These are phyloP conservation scores for Pogostemon cablin DNA, from an alignment of 257 asterid species.

Conservation along the genomic window DNA sequence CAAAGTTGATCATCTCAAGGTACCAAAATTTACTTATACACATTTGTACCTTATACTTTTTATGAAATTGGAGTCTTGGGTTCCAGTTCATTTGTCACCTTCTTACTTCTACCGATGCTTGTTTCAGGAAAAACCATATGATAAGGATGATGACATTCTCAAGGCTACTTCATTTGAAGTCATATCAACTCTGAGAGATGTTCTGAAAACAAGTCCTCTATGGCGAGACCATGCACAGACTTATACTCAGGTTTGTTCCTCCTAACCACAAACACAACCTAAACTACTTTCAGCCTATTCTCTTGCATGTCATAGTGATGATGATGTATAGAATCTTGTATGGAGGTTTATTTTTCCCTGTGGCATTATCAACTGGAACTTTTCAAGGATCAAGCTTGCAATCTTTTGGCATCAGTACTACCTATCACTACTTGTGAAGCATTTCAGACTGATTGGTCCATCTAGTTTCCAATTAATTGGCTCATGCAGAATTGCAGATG, in stretches of 20 bases:
- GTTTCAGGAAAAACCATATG: slow-evolving; percentile 75
- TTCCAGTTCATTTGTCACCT: slow-evolving; percentile 21
- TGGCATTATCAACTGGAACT: slow-evolving; percentile 15
- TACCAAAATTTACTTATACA: slow-evolving; percentile 30
- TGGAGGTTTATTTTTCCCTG: slow-evolving; percentile 11
- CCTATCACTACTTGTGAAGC: slow-evolving; percentile 13
- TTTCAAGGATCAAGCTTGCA: slow-evolving; percentile 20
- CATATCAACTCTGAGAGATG: slow-evolving; percentile 90
- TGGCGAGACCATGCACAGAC: slow-evolving; percentile 99
- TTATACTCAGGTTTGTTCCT: slow-evolving; percentile 73
- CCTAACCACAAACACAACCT: slow-evolving; percentile 1
- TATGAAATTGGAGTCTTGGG: neutral
- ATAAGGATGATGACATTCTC: slow-evolving; percentile 85
- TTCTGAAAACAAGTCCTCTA: slow-evolving; percentile 83
- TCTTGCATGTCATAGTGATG: slow-evolving; percentile 17
- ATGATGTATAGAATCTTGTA: neutral
- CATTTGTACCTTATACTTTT: slow-evolving; percentile 21
- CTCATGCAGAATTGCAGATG: slow-evolving; percentile 1
- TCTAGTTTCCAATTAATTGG: slow-evolving; percentile 12
- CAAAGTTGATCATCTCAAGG: slow-evolving; percentile 97
- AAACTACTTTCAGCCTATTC: neutral
- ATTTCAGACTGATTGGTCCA: slow-evolving; percentile 10
- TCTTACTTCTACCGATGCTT: slow-evolving; percentile 33
- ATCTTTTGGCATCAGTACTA: slow-evolving; percentile 4
- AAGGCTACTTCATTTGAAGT: slow-evolving; percentile 97